Evolutionary conservation across 2,329 filamentous ascomycete genomes (phyloP), one percentile per base, ranked within the genome.

Genomic region (Arthroderma sp.): DNA sequence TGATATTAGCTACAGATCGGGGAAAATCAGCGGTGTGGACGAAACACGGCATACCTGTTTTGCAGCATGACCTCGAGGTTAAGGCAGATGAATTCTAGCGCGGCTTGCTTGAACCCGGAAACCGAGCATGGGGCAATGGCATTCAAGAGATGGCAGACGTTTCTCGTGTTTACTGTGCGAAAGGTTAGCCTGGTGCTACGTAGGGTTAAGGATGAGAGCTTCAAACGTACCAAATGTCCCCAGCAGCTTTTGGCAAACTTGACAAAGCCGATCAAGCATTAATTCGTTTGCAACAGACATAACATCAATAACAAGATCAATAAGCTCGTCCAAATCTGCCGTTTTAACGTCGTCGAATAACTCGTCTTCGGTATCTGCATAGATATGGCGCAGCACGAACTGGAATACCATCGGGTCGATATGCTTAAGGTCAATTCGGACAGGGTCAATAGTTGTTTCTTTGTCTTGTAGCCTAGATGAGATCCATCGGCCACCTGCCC

Each of bases 11-110:
- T 8, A n/a, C n/a, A 33, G 4, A 15, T 4, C 5, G 9, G 11
- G 4, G 5, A 40, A 32, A 40, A 10, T 5, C 10, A 7, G 37
- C 11, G 15, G 11, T 31, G 6, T 15, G 29, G 43, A 33, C 33
- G 27, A n/a, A 31, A 55, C 62, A 39, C 27, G 4, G 11, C 7
- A 38, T 59, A 72, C 67, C 85, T 82, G 50, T 94, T 94, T 57
- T 95, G 87, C 42, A 98, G 77, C 73, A 96, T 85, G 5, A 80
- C 78, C 61, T 98, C 91, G 46, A 96, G 71, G 56, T 94, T 93
- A 38, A 94, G 68, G 55, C 87, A 94, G 22, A 95, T 78, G 58
- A 95, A 98, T 60, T 94, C 85, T 29, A 96, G 68, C 0, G 83
- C 85, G 6, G 83, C 83, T 53, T 91, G 77, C 61, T 94, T 94